phyloP scores from a whole-genome alignment of 768 basidiomycete genomes.

The Crassisporium funariophilum region DNA sequence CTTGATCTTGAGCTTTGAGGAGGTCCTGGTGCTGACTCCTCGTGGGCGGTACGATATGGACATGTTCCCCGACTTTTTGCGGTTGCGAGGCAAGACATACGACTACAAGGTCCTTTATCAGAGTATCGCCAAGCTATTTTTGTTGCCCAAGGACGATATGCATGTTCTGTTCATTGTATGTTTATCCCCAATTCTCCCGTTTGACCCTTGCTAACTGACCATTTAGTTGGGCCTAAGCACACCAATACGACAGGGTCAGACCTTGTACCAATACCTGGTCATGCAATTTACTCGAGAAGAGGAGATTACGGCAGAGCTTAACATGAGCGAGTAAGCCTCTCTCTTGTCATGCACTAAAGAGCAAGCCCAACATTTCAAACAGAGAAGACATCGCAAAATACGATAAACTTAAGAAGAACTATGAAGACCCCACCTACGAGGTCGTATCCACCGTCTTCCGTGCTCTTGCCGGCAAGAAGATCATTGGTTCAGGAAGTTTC shows the following conservation, averaged over 20 bases:
- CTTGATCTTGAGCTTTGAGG: constrained; percentile 91
- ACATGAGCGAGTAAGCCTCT: constrained; percentile 80
- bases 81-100: constrained; percentile 97
- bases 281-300: constrained; percentile 99
- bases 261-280: constrained; percentile 95
- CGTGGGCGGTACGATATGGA: constrained; percentile 97
- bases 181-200: constrained; percentile 11
- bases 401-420: constrained; percentile 87
- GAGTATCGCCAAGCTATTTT: constrained; percentile 85
- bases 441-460: constrained; percentile 95
- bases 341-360: background rate
- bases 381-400: constrained; percentile 80
- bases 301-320: constrained; percentile 93
- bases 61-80: constrained; percentile 93
- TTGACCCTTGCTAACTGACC: constrained; percentile 3
- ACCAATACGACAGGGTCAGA: constrained; percentile 97
- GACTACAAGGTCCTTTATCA: constrained; percentile 96
- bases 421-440: constrained; percentile 94
- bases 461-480: constrained; percentile 87
- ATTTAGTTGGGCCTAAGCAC: constrained; percentile 83
- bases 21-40: constrained; percentile 92
- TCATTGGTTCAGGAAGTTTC: constrained; percentile 85
- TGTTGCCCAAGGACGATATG: constrained; percentile 94
- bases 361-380: background rate
- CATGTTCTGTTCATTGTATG: constrained; percentile 94